Base-by-base conservation (phyloP, 768 basidiomycete species). In the Mycena rebaudengoi region DNA sequence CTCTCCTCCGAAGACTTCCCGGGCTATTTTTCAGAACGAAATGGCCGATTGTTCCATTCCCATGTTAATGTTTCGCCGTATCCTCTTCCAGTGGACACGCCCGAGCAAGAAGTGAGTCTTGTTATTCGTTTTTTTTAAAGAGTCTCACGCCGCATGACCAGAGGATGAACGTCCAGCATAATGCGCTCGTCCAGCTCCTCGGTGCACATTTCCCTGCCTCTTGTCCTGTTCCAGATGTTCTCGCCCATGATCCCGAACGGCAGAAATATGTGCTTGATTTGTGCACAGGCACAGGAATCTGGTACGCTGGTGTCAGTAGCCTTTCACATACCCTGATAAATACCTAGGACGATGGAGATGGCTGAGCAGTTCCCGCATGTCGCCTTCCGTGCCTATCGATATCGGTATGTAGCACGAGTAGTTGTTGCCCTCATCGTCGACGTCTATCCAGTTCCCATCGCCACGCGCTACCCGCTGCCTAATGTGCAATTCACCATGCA, bases 251-350 rank as follows among this genome's bases (percentile, higher is more conserved):
- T 40, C 71, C 75, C 6, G 78, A 73, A 41, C 80, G 80, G 58
- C 80, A 77, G 49, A 85, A 79, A 74, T 81, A 82, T 62, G 90
- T 82, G 43, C 80, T 95, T 48, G 92, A 95, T 75, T 70, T 93
- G n/a, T 88, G 92, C 65, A 91, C 88, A 7, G 92, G 92, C 18
- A 90, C 83, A 18, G 92, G 92, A 6, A 76, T 71, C 76, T 95
- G 92, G 92, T 91, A 64, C 56, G n/a, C 65, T 51, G 58, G 71
- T 64, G 65, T 61, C 48, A 48, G 58, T 60, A 52, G 65, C 52
- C 66, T 64, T 71, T 68, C 60, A 21, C 23, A 14, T n/a, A 16
- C 21, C 16, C 13, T 43, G 4, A 28, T 39, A 13, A 30, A 32
- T 18, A 49, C 55, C 65, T 71, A 94, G 92, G 92, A 80, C 88